Percentiles rank a stretch among this genome's conserved stretches.
Conservation (phyloP, 2,329 filamentous ascomycete species). For the Kalaharituber pfeilii region DNA sequence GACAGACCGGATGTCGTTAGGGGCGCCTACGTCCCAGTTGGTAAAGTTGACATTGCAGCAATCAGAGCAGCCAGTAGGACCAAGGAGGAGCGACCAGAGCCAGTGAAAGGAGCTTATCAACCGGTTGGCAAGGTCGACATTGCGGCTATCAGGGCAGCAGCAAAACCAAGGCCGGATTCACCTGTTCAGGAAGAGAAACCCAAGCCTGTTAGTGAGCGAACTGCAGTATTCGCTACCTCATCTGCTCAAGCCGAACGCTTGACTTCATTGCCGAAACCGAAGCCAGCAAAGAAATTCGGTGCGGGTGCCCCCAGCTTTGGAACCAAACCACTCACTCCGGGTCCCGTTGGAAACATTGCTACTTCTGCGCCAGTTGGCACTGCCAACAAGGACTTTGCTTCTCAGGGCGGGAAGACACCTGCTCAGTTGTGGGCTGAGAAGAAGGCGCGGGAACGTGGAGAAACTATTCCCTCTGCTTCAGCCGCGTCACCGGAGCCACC, state of each 20-base stretch:
- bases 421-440: conserved; percentile 96
- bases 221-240: conserved; percentile 44
- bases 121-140: conserved; percentile 95
- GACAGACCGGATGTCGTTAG: conserved; percentile 48
- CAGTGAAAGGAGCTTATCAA: conserved; percentile 85
- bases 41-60: conserved; percentile 92
- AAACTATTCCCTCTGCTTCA: conserved; percentile 21
- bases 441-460: conserved; percentile 61
- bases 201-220: conserved; percentile 51
- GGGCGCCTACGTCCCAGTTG: conserved; percentile 81
- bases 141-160: conserved; percentile 71
- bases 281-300: conserved; percentile 78
- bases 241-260: conserved; percentile 53
- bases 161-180: conserved; percentile 39
- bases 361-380: conserved; percentile 50
- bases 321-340: conserved; percentile 74
- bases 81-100: conserved; percentile 62
- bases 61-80: conserved; percentile 57
- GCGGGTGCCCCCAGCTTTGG: conserved; percentile 55
- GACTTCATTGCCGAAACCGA: conserved; percentile 80
- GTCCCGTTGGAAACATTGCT: conserved; percentile 42
- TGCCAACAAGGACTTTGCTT: conserved; percentile 84
- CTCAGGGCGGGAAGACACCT: conserved; percentile 86
- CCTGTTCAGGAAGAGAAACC: conserved; percentile 31
- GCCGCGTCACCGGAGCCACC: background rate